These are phyloP conservation scores for Davidsoniella eucalypti DNA, from an alignment of 2,329 filamentous ascomycete genomes.

Conservation along the genomic window DNA sequence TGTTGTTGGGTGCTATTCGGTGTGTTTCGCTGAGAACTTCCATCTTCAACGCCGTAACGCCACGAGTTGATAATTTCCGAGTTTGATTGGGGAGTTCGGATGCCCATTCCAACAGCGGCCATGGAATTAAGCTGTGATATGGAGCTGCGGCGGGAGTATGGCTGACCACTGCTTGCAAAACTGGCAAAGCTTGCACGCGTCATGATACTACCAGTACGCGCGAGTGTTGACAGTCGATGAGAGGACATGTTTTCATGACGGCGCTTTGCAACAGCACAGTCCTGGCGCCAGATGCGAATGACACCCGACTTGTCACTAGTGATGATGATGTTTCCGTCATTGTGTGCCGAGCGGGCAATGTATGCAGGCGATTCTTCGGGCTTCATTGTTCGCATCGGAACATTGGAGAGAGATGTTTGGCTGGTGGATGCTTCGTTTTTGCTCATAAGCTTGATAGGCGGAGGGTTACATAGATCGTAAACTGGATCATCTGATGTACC, in stretches of 20 bases:
- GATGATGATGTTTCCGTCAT: slow-evolving; percentile 75
- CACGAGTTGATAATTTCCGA: slow-evolving; percentile 75
- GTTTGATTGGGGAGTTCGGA: slow-evolving; percentile 18
- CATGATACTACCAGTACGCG: slow-evolving; percentile 38
- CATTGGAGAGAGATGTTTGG: slow-evolving; percentile 23
- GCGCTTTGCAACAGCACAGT: slow-evolving; percentile 73
- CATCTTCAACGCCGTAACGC: slow-evolving; percentile 48
- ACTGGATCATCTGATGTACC: slow-evolving; percentile 75
- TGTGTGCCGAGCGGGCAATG: slow-evolving; percentile 56
- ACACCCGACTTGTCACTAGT: slow-evolving; percentile 76
- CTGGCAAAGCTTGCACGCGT: slow-evolving; percentile 33
- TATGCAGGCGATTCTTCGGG: slow-evolving; percentile 62
- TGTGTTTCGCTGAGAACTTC: slow-evolving; percentile 20
- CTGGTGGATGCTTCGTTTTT: slow-evolving; percentile 42
- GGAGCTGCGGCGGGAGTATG: slow-evolving; percentile 37
- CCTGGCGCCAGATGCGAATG: slow-evolving; percentile 91
- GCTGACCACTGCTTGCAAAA: slow-evolving; percentile 20
- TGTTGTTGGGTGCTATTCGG: background rate
- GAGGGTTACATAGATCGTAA: slow-evolving; percentile 94
- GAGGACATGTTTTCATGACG: slow-evolving; percentile 63
- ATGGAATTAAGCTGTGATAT: slow-evolving; percentile 21
- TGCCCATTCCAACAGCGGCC: slow-evolving; percentile 18
- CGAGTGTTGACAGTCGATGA: slow-evolving; percentile 53
- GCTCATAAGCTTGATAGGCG: slow-evolving; percentile 67
- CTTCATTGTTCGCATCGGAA: slow-evolving; percentile 22